Base-by-base conservation (phyloP, 1,139 yeast species). In the Kodamaea suecica region DNA sequence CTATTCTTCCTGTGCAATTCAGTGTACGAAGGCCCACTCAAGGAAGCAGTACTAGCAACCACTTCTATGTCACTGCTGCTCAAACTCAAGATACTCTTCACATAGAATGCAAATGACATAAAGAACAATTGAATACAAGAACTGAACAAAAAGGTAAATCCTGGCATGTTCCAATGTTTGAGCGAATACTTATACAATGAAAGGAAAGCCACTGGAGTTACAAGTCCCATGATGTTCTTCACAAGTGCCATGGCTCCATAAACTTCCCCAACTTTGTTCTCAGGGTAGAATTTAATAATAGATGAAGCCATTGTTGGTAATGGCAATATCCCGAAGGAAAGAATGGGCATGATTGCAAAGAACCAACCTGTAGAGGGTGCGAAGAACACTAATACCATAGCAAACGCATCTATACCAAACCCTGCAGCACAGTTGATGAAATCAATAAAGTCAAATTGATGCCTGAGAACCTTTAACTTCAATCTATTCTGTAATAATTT, bases 381-480 rank as follows among this genome's bases (percentile, higher is more conserved):
- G 11, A 37, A 34, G 19, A 24, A 34, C n/a, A 38, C 24, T 3
- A 69, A 41, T 0, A 64, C 20, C 23, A 74, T 62, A 2, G 79
- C 78, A 0, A 72, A 1, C 1, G 65, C 38, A 33, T 78, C 81
- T 34, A 65, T 55, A 2, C 42, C 14, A 20, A 61, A 43, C 1
- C 66, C 71, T 8, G 55, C 27, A 16, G 48, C 30, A 5, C 55
- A 42, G 41, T 76, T 59, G 3, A 66, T 38, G 36, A 67, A 59
- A 53, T 84, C 95, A 23, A 78, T 60, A 40, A 57, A 52, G 54
- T 84, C 95, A 16, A 83, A 54, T 19, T 66, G 52, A 12, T 50
- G 45, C 33, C 59, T 62, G 37, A 79, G 52, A 9, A 59, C 49
- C 17, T 59, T 60, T 33, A 75, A 59, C 6, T 53, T 50, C 17